These are phyloP conservation scores for Candolleomyces efflorescens DNA, from an alignment of 768 basidiomycete genomes.

Conservation along the genomic window DNA sequence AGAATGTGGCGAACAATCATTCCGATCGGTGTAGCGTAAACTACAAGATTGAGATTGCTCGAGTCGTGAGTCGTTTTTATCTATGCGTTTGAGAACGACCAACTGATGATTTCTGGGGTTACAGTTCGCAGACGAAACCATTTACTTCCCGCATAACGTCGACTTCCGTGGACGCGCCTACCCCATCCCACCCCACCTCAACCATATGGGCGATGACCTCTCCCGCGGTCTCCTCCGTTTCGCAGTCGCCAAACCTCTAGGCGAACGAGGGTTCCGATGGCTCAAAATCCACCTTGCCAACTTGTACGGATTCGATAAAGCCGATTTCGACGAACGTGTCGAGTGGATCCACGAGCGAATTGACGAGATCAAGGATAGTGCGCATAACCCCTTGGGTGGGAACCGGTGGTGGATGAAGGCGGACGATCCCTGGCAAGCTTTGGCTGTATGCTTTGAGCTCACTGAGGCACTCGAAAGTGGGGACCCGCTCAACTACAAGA, in stretches of 20 bases:
- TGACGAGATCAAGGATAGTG: constrained; percentile 79
- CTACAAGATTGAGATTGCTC: constrained; percentile 95
- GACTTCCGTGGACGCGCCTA: constrained; percentile 98
- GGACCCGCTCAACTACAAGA: constrained; percentile 59
- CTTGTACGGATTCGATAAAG: constrained; percentile 92
- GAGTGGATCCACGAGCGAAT: constrained; percentile 68
- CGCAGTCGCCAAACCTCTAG: constrained; percentile 73
- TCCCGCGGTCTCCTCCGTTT: constrained; percentile 85
- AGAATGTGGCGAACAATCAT: constrained; percentile 75
- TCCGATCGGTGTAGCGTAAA: constrained; percentile 91
- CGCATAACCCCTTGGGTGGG: constrained; percentile 77
- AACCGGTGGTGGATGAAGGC: constrained; percentile 83
- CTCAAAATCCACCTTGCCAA: constrained; percentile 95
- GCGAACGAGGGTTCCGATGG: constrained; percentile 85
- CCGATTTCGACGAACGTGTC: constrained; percentile 89
- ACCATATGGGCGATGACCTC: constrained; percentile 94
- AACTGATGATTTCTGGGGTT: constrained; percentile 1
- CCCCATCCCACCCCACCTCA: constrained; percentile 92
- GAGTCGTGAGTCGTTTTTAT: constrained; percentile 55
- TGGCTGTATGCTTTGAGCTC: constrained; percentile 91
- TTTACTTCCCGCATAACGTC: constrained; percentile 94
- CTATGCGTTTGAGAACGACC: not conserved
- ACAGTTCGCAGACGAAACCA: constrained; percentile 80
- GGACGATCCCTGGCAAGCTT: constrained; percentile 97
- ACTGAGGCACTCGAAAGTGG: constrained; percentile 68